A percentile compares a stretch with the other conserved stretches of the same genome.
Evolutionary conservation across 805 yeast genomes (phyloP).

Genomic region (Cyberlindnera subsufficiens): DNA sequence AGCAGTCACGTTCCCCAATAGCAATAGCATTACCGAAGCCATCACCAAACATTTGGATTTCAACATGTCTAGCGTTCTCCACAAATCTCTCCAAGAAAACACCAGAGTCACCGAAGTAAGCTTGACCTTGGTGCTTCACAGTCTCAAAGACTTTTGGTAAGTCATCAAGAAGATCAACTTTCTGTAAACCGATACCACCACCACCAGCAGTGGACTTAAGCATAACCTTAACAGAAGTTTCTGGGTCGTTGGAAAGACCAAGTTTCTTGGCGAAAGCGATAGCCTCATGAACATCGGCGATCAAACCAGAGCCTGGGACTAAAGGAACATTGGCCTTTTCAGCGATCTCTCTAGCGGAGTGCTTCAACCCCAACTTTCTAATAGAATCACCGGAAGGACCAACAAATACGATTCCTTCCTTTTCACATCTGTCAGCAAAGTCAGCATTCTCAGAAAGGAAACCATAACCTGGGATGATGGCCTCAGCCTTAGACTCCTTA

Average conservation of each 20-base stretch:
- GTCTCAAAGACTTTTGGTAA: slow-evolving; percentile 81
- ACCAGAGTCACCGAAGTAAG: slow-evolving; percentile 93
- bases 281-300: slow-evolving; percentile 70
- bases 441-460: slow-evolving; percentile 95
- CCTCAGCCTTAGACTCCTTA: slow-evolving; percentile 77
- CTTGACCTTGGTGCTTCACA: slow-evolving; percentile 88
- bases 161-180: slow-evolving; percentile 79
- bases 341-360: slow-evolving; percentile 95
- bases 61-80: slow-evolving; percentile 93
- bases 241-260: slow-evolving; percentile 32
- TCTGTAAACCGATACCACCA: slow-evolving; percentile 97
- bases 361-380: slow-evolving; percentile 86
- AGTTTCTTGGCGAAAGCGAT: slow-evolving; percentile 63
- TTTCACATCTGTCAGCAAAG: slow-evolving; percentile 80
- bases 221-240: slow-evolving; percentile 77
- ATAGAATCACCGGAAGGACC: slow-evolving; percentile 97
- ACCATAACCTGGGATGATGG: slow-evolving; percentile 98
- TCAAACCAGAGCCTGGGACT: slow-evolving; percentile 94
- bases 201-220: slow-evolving; percentile 98
- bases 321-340: slow-evolving; percentile 87
- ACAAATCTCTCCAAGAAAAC: slow-evolving; percentile 93
- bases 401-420: slow-evolving; percentile 82
- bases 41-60: slow-evolving; percentile 94
- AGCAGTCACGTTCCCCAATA: slow-evolving; percentile 95
- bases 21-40: slow-evolving; percentile 92